Base-by-base conservation (phyloP, 2,329 filamentous ascomycete species). In the Metarhizium anisopliae region DNA sequence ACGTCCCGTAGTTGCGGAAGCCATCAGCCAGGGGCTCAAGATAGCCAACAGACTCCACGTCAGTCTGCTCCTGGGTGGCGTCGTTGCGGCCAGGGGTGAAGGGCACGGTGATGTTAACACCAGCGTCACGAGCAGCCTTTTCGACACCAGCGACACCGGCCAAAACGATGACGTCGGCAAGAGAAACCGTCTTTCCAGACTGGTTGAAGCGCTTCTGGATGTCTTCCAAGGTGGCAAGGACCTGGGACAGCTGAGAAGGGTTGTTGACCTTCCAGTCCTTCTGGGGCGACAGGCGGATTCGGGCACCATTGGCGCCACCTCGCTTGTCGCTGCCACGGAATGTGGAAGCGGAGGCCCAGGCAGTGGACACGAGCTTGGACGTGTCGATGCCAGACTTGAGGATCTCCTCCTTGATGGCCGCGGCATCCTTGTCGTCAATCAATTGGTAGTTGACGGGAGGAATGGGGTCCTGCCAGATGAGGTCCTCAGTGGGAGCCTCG, bases 321-420 rank as follows among this genome's bases (percentile, higher is more conserved):
- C 88, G 88, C 82, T 91, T 91, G 77, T 92, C 88, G 62, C 83
- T 81, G 62, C 83, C 80, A 59, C 86, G 86, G 83, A 86, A 90
- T 35, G 84, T 85, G 2, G 86, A 85, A 29, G 86, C 85, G 0
- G 86, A 82, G 1, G 83, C 83, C 82, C 84, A 90, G 29, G 86
- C 86, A 10, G 80, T 79, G 10, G 78, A 77, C 54, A 91, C 79
- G 57, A 91, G 75, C 70, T 83, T 82, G 56, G 77, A 75, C 5
- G 79, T 72, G 56, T 78, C 77, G 4, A 90, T 65, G 16, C 84
- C 84, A n/a, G 81, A 72, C 49, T 74, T 74, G 2, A 91, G 77
- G 50, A 91, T 83, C 58, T 83, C 77, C 65, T 82, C 77, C 82
- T 92, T 92, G 57, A 92, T 72, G 25, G 73, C 65, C n/a, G 79